phyloP scores from a whole-genome alignment of 768 basidiomycete genomes.

The Auriscalpium vulgare region DNA sequence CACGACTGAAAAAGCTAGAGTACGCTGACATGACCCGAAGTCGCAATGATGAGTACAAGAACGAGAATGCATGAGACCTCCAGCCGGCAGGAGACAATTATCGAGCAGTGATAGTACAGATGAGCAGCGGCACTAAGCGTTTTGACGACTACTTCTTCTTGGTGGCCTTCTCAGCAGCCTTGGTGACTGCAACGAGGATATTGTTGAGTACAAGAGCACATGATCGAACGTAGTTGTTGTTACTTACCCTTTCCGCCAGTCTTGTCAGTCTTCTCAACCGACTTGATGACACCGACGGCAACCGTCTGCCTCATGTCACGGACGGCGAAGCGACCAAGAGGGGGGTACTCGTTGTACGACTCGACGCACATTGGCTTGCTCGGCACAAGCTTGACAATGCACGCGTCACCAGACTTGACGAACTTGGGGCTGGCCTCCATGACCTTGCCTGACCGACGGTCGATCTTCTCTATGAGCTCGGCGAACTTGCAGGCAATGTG shows the following conservation, averaged over 20 bases:
- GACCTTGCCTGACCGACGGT: slow-evolving; percentile 94
- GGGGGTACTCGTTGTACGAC: slow-evolving; percentile 95
- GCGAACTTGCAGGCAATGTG: slow-evolving; percentile 99
- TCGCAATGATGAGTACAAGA: slow-evolving; percentile 27
- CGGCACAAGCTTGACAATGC: slow-evolving; percentile 95
- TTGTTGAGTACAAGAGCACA: slow-evolving; percentile 7
- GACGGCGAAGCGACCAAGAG: slow-evolving; percentile 98
- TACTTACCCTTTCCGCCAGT: slow-evolving; percentile 72
- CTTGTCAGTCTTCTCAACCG: slow-evolving; percentile 93
- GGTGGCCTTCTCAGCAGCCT: slow-evolving; percentile 92
- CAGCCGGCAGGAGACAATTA: slow-evolving; percentile 20
- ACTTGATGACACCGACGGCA: slow-evolving; percentile 98
- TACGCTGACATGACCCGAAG: slow-evolving; percentile 17
- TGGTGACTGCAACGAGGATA: slow-evolving; percentile 52
- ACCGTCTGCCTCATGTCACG: slow-evolving; percentile 99
- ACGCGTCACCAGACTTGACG: slow-evolving; percentile 99
- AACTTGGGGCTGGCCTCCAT: slow-evolving; percentile 88
- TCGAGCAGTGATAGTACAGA: slow-evolving; percentile 34
- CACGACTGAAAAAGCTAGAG: slow-evolving; percentile 18
- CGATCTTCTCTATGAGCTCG: slow-evolving; percentile 98
- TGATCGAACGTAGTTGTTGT: not conserved
- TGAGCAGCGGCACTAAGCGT: slow-evolving; percentile 32
- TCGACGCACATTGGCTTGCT: slow-evolving; percentile 96
- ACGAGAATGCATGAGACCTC: slow-evolving; percentile 21
- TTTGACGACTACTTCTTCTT: slow-evolving; percentile 81